Evolutionary conservation across 73 alveolate genomes (phyloP), one percentile per base, ranked within the genome.

Genomic region (Symbiodinium pilosum): DNA sequence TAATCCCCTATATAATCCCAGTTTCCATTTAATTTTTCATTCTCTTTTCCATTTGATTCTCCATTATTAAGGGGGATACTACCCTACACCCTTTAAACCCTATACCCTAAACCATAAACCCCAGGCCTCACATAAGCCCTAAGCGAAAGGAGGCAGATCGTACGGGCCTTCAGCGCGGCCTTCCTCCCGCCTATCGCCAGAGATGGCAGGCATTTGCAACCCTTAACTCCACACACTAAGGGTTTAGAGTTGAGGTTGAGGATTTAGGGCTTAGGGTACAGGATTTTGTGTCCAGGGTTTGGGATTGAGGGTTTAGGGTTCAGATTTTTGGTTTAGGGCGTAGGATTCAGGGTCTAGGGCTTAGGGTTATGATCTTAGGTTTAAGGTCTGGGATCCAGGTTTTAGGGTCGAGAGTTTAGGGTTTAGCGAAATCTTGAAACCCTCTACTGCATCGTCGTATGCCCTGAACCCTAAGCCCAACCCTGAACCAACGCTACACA

Each of bases 141-240:
- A 39, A 43, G 20, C 52, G 81, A 38, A 24, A 89, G 96, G 96
- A 89, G 47, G 39, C 96, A 2, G 96, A 89, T 71, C 75, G 77
- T 51, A 68, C 96, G 14, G 96, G 96, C 26, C 52, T 89, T 30
- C 96, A 89, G 87, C 87, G 96, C 39, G 75, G 96, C 36, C 51
- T 89, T 47, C 96, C 96, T 7, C 96, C 96, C 5, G 96, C 75
- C 36, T 89, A 89, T 39, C 87, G 96, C 52, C 96, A 89, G 51
- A 87, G 87, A 2, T 89, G 96, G 96, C 96, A 89, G 75, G 77
- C 77, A 21, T 30, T 52, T 59, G 77, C 1, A 16, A 56, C 9
- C 34, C 73, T 47, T 47, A n/a, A n/a, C 64, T 4, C 69, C 69
- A 52, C 2, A 4, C 69, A 20, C 69, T 18, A 4, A 59, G 36